Evolutionary conservation across 2,329 filamentous ascomycete genomes (phyloP).

Genomic region (Akanthomyces dipterigenus): DNA sequence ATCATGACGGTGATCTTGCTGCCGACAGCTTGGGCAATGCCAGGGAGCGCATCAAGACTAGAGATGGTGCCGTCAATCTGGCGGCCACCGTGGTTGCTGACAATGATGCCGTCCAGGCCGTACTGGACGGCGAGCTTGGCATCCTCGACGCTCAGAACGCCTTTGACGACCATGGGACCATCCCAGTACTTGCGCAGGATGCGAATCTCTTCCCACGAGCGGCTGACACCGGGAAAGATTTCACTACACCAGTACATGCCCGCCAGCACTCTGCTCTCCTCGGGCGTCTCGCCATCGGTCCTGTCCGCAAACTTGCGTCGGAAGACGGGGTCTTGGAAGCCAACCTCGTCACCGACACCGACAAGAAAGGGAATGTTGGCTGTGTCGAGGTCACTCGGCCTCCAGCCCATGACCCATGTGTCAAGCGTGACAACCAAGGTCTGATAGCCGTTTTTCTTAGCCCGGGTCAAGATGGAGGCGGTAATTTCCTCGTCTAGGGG

Average conservation of each 20-base stretch:
- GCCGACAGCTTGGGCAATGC: slow-evolving; percentile 48
- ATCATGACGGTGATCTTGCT: slow-evolving; percentile 51
- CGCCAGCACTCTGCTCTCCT: slow-evolving; percentile 43
- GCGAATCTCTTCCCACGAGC: slow-evolving; percentile 56
- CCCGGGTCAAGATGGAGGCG: slow-evolving; percentile 53
- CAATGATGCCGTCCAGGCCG: slow-evolving; percentile 32
- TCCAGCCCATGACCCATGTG: slow-evolving; percentile 62
- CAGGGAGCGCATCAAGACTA: slow-evolving; percentile 48
- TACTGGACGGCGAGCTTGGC: slow-evolving; percentile 30
- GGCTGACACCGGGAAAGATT: slow-evolving; percentile 39
- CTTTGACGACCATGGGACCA: slow-evolving; percentile 40
- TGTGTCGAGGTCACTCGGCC: slow-evolving; percentile 60
- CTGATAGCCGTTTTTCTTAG: slow-evolving; percentile 54
- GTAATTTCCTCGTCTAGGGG: slow-evolving; percentile 60
- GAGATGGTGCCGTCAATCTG: slow-evolving; percentile 33
- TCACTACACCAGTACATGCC: slow-evolving; percentile 45
- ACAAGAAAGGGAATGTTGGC: slow-evolving; percentile 54
- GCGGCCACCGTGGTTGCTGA: slow-evolving; percentile 37
- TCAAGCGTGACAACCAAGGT: slow-evolving; percentile 68
- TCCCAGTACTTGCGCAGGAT: slow-evolving; percentile 54
- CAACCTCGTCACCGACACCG: slow-evolving; percentile 52
- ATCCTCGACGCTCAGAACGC: slow-evolving; percentile 34
- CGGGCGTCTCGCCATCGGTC: slow-evolving; percentile 36
- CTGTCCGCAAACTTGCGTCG: slow-evolving; percentile 46
- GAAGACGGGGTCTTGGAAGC: slow-evolving; percentile 63